Conservation (phyloP, 2,329 filamentous ascomycete species). For the Periconia macrospinosa region DNA sequence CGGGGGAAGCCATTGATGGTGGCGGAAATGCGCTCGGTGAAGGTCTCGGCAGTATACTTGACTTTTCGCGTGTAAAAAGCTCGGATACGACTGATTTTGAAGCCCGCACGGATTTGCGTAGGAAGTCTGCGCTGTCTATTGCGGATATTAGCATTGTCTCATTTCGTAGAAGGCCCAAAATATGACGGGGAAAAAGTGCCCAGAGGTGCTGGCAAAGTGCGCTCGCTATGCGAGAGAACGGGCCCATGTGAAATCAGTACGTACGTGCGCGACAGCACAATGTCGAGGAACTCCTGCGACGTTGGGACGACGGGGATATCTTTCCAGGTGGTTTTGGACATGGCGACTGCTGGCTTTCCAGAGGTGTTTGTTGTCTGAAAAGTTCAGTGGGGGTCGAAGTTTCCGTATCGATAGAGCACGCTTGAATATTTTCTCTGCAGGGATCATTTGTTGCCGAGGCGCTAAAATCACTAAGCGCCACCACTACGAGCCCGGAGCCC, state of each 20-base stretch:
- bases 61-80: constrained; percentile 91
- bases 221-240: constrained; percentile 4
- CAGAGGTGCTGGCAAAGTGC: constrained; percentile 15
- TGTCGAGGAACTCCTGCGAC: constrained; percentile 94
- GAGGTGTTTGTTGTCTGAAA: constrained; percentile 3
- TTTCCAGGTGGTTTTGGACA: constrained; percentile 45
- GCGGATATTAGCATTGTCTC: neutral
- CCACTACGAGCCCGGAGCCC: no score
- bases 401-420: neutral
- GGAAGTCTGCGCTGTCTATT: constrained; percentile 84
- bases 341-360: constrained; percentile 21
- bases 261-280: constrained; percentile 76
- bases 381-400: constrained; percentile 2
- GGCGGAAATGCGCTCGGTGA: constrained; percentile 86
- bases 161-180: neutral
- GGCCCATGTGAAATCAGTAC: neutral
- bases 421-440: constrained; percentile 1
- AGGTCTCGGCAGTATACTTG: constrained; percentile 97
- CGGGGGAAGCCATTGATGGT: constrained; percentile 90
- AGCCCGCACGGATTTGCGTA: constrained; percentile 92
- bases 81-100: constrained; percentile 94
- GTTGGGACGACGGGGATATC: constrained; percentile 87
- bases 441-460: neutral
- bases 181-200: neutral
- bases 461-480: neutral